Evolutionary conservation across 768 basidiomycete genomes (phyloP), one percentile per base, ranked within the genome.

Genomic region (Mycena belliarum): DNA sequence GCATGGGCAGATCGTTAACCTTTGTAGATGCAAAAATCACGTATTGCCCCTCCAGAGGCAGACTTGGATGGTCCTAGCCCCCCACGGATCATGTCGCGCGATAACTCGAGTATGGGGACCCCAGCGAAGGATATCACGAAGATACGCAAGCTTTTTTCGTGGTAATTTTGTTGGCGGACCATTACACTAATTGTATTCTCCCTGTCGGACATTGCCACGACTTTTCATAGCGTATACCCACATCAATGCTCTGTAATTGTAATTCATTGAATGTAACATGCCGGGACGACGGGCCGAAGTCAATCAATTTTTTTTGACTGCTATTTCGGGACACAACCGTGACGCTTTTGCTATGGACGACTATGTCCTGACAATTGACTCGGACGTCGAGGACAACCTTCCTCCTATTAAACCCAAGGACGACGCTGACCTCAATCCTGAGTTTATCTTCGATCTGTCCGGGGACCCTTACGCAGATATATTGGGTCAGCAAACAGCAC

Each of bases 351-450:
- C 28, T 46, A 79, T 76, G 72, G 75, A 77, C 52, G 90, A 92
- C 72, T 91, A 89, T 73, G 79, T 93, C 49, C 83, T 90, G 82
- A 94, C 93, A 1, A 80, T 94, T 43, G 91, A 92, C 66, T 93
- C 92, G 25, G 92, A 93, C 64, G 73, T 75, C 21, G 91, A 91
- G 69, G 84, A 83, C 29, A 62, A 55, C n/a, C 59, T 67, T 42
- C 65, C 60, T 24, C 60, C 62, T 37, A 63, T 63, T 5, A 63
- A 71, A 52, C 72, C 75, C 26, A 72, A 71, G 45, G 88, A 87
- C 35, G 86, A 84, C 32, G 79, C 76, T 35, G 81, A 79, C 54
- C 78, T 98, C 37, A 82, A 96, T 72, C 90, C 89, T 15, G 87
- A 88, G 52, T 93, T 96, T 68, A 78, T 81, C 32, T 96, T 98